phyloP scores from a whole-genome alignment of 2,329 filamentous ascomycete genomes.

The Lojkania enalia region DNA sequence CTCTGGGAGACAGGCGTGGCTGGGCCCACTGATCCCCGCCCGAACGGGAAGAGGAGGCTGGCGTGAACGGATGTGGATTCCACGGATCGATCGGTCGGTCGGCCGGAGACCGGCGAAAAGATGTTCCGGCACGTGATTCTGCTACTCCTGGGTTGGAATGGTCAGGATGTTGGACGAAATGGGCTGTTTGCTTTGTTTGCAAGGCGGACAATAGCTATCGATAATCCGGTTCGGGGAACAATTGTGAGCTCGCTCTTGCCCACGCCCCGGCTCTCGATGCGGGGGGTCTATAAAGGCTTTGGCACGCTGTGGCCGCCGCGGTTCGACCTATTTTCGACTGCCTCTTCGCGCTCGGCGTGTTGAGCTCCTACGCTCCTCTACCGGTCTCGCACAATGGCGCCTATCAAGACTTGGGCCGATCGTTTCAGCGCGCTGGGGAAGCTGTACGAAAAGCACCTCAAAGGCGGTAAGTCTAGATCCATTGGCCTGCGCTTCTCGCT shows the following conservation, averaged over 20 bases:
- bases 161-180: not conserved
- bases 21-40: slow-evolving; percentile 1
- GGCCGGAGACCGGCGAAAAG: slow-evolving; percentile 2
- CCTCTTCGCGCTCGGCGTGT: slow-evolving; percentile 12
- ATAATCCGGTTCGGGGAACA: not conserved
- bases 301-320: not conserved
- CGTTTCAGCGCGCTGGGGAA: slow-evolving; percentile 35
- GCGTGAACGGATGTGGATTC: not conserved
- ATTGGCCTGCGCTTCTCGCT: slow-evolving; percentile 35
- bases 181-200: slow-evolving; percentile 5
- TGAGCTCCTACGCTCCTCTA: slow-evolving; percentile 19
- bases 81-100: too few relatives aligned
- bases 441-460: slow-evolving; percentile 37
- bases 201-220: not conserved
- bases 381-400: slow-evolving; percentile 32
- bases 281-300: slow-evolving; percentile 7
- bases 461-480: slow-evolving; percentile 43
- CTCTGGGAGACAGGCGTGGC: not conserved
- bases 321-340: slow-evolving; percentile 1
- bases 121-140: slow-evolving; percentile 11
- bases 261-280: not conserved
- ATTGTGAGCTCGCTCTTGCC: not conserved
- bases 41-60: slow-evolving; percentile 8
- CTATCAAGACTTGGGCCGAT: slow-evolving; percentile 35
- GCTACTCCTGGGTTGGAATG: not conserved